Evolutionary conservation across 176 grass and related monocot genomes (phyloP).

Genomic region (Carex pumila): DNA sequence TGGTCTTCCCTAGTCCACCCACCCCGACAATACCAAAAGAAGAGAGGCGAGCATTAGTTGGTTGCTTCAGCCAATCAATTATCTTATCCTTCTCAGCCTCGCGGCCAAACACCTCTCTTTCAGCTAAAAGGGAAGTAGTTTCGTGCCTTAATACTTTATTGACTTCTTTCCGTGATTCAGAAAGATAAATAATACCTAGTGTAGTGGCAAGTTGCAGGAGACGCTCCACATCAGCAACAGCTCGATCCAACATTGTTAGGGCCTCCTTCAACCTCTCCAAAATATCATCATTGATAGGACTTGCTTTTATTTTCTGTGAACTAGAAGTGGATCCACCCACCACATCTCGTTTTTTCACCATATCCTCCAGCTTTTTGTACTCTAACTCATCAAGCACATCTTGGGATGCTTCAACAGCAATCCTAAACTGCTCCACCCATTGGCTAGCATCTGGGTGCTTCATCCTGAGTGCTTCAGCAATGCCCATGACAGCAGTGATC

Average conservation of each 20-base stretch:
- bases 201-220: neutral
- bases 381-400: conserved; percentile 6
- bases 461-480: neutral
- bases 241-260: neutral
- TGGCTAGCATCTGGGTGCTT: neutral
- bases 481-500: neutral
- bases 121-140: neutral
- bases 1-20: too few species aligned
- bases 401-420: conserved; percentile 5
- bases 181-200: neutral
- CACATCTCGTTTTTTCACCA: neutral
- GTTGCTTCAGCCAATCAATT: too few species aligned
- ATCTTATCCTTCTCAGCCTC: too few species aligned
- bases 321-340: neutral
- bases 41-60: too few species aligned
- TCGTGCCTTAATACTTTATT: neutral
- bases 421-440: conserved; percentile 11
- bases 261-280: neutral
- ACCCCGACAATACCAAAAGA: too few species aligned
- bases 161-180: neutral
- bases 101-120: too few species aligned
- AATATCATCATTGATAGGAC: neutral
- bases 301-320: neutral
- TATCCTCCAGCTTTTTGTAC: neutral
- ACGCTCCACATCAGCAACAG: neutral